A percentile compares a stretch with the other conserved stretches of the same genome.
Evolutionary conservation across 768 basidiomycete genomes (phyloP).

Genomic region (Macrocybe gigantea): DNA sequence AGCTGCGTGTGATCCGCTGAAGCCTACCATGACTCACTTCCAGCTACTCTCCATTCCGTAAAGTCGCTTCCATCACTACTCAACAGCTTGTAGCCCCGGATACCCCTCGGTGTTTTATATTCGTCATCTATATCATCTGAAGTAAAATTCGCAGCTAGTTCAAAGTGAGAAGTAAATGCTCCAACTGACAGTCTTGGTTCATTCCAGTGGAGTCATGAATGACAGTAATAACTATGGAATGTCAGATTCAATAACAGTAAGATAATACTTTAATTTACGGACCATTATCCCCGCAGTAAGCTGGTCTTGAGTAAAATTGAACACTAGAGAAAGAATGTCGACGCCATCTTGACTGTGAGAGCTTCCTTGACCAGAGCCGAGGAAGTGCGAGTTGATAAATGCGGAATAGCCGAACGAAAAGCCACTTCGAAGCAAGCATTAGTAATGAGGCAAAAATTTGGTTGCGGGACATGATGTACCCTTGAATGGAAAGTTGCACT

Average conservation of each 20-base stretch:
- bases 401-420: conserved; percentile 39
- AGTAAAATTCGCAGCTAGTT: not conserved
- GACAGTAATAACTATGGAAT: conserved; percentile 21
- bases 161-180: not conserved
- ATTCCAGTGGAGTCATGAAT: conserved; percentile 31
- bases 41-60: conserved; percentile 32
- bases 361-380: conserved; percentile 35
- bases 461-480: conserved; percentile 12
- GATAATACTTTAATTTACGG: not conserved
- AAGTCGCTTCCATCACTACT: conserved; percentile 25
- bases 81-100: conserved; percentile 53
- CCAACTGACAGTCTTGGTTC: conserved; percentile 28
- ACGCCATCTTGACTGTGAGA: conserved; percentile 26
- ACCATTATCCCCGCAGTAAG: conserved; percentile 24
- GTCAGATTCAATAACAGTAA: not conserved
- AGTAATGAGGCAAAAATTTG: not conserved
- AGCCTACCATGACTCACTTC: conserved; percentile 20
- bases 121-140: conserved; percentile 30
- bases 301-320: conserved; percentile 28
- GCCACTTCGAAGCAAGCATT: conserved; percentile 17
- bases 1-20: not conserved
- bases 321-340: conserved; percentile 24
- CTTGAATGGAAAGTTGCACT: conserved; percentile 33
- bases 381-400: conserved; percentile 35
- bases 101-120: conserved; percentile 59